Conservation (phyloP, 1,284 basidiomycete genomes). For the Naganishia cerealis region DNA sequence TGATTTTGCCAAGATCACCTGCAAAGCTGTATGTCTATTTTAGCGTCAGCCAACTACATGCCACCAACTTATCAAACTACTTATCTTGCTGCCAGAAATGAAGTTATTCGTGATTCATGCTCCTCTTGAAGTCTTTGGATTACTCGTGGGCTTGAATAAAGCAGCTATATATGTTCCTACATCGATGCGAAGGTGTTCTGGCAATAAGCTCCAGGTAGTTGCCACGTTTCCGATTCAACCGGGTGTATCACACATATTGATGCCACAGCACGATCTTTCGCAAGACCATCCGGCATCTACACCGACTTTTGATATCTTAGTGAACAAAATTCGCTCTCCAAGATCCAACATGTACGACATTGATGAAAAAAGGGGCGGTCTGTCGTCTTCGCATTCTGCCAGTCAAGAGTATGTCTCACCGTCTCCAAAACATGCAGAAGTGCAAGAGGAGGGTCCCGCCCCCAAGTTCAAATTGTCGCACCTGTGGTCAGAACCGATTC, state of each 20-base stretch:
- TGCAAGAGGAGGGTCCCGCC: neutral
- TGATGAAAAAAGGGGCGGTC: conserved; percentile 10
- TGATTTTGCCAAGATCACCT: no score
- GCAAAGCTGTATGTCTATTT: neutral
- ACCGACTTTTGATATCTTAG: conserved; percentile 4
- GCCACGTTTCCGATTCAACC: neutral
- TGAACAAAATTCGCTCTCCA: conserved; percentile 4
- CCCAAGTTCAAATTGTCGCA: conserved; percentile 42
- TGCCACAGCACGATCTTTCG: conserved; percentile 18
- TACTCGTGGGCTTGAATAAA: neutral
- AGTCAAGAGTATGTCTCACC: conserved; percentile 17
- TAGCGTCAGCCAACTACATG: neutral
- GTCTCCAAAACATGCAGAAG: conserved; percentile 20
- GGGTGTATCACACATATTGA: neutral
- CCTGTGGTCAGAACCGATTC: conserved; percentile 45
- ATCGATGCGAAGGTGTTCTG: neutral
- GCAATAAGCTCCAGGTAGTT: neutral
- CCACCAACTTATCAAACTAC: neutral
- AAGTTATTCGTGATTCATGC: neutral
- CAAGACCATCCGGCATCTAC: conserved; percentile 15
- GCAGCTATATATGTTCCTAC: neutral
- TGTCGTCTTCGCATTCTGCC: conserved; percentile 13
- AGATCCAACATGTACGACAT: conserved; percentile 24
- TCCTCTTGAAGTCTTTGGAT: neutral
- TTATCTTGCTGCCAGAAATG: neutral